Conservation (phyloP, 768 basidiomycete genomes). For the Ramaria sp. region DNA sequence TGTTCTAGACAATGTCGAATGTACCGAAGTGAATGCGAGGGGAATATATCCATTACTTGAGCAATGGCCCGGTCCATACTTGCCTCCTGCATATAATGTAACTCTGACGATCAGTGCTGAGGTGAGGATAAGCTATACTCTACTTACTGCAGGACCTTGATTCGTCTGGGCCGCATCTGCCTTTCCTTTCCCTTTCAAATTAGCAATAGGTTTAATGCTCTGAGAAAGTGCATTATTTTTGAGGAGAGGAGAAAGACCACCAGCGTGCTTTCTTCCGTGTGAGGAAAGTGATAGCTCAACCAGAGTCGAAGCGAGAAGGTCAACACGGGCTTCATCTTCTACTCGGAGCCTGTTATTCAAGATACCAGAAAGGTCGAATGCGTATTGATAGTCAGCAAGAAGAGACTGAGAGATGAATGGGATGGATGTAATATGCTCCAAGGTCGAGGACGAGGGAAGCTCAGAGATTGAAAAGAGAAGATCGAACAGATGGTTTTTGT, state of each 20-base stretch:
- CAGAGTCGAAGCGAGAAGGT: conserved; percentile 44
- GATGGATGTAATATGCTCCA: neutral
- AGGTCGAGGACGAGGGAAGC: conserved; percentile 25
- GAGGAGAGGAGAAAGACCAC: conserved; percentile 1
- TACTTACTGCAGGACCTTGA: neutral
- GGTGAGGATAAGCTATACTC: neutral
- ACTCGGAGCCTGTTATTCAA: conserved; percentile 34
- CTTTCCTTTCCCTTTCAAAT: conserved; percentile 33
- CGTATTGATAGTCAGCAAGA: conserved; percentile 60
- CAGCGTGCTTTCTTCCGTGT: conserved; percentile 8
- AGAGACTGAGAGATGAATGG: conserved; percentile 55
- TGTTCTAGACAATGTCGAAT: conserved; percentile 45
- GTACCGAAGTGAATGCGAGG: conserved; percentile 45
- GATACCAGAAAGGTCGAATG: conserved; percentile 45
- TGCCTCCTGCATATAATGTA: conserved; percentile 19
- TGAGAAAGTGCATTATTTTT: conserved; percentile 17
- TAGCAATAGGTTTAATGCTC: conserved; percentile 15
- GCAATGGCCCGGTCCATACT: conserved; percentile 47
- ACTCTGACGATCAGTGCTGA: neutral
- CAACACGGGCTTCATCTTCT: conserved; percentile 45
- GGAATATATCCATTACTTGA: conserved; percentile 70
- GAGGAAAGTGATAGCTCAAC: conserved; percentile 24
- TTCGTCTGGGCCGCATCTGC: conserved; percentile 14
- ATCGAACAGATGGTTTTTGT: conserved; percentile 26
- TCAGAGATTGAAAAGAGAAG: conserved; percentile 50